Conservation (phyloP, 257 asterid species). For the Voacanga thouarsii region DNA sequence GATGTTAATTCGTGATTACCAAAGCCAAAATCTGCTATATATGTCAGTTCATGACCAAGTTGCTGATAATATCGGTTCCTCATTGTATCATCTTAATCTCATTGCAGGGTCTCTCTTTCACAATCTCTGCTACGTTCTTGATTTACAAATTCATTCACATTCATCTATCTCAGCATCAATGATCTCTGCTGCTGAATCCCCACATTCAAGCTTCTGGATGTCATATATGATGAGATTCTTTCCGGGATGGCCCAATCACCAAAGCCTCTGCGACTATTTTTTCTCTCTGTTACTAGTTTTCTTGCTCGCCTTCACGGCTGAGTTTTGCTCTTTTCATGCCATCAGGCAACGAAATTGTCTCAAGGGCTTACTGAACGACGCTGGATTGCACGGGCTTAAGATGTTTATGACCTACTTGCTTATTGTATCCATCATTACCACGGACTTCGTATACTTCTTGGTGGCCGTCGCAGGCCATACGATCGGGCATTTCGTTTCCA, state of each 20-base stretch:
- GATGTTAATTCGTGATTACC: background rate
- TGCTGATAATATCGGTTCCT: background rate
- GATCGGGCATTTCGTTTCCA: slow-evolving; percentile 41
- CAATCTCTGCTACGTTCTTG: background rate
- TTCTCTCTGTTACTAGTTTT: slow-evolving; percentile 21
- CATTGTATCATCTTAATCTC: background rate
- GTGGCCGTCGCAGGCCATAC: slow-evolving; percentile 55
- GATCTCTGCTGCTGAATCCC: background rate
- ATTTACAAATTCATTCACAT: background rate
- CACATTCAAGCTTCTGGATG: slow-evolving; percentile 24
- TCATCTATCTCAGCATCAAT: background rate
- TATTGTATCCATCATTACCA: slow-evolving; percentile 17
- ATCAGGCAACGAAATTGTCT: slow-evolving; percentile 1
- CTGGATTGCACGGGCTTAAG: slow-evolving; percentile 23
- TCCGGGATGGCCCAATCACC: slow-evolving; percentile 24
- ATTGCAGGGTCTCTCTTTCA: background rate
- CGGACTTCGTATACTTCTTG: slow-evolving; percentile 24
- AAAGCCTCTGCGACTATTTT: slow-evolving; percentile 6
- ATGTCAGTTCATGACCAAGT: background rate
- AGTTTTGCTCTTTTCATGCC: slow-evolving; percentile 23
- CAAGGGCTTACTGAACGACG: slow-evolving; percentile 1
- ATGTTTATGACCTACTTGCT: slow-evolving; percentile 30
- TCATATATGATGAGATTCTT: slow-evolving; percentile 21
- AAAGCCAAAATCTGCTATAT: background rate
- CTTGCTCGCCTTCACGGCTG: slow-evolving; percentile 24